A percentile compares a stretch with the other conserved stretches of the same genome.
phyloP scores from a whole-genome alignment of 805 yeast species.

The Metschnikowia amazonensis region DNA sequence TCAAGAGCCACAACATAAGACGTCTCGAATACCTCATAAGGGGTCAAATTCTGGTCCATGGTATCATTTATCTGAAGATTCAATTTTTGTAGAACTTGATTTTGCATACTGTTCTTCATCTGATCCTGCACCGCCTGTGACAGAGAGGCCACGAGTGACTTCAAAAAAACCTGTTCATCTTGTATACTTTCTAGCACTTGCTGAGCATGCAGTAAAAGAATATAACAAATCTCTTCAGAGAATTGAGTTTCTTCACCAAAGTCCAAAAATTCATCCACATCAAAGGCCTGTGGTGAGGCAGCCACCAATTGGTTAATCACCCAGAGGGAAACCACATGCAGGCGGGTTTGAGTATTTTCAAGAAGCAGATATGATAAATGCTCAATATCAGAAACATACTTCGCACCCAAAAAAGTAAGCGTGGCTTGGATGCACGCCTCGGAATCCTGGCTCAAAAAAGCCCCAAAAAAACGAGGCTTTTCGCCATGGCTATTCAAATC shows the following conservation, averaged over 20 bases:
- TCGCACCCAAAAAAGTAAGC: slow-evolving; percentile 9
- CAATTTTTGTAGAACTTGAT: too few relatives aligned
- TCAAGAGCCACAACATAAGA: slow-evolving; percentile 42
- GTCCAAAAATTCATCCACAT: slow-evolving; percentile 19
- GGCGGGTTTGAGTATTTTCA: background rate
- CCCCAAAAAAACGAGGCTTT: slow-evolving; percentile 12
- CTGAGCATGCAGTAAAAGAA: slow-evolving; percentile 37
- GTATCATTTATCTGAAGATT: too few relatives aligned
- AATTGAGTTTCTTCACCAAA: background rate
- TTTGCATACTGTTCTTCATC: too few relatives aligned
- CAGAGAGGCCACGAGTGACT: too few relatives aligned
- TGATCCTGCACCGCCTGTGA: too few relatives aligned
- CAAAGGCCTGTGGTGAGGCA: background rate
- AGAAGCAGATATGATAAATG: background rate
- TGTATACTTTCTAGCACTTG: too few relatives aligned
- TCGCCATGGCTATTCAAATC: slow-evolving; percentile 1
- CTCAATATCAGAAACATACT: slow-evolving; percentile 3
- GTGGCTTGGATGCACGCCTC: slow-evolving; percentile 21
- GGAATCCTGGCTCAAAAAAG: slow-evolving; percentile 17
- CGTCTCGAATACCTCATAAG: slow-evolving; percentile 17
- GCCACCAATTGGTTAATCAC: slow-evolving; percentile 24
- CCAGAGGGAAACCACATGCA: slow-evolving; percentile 27
- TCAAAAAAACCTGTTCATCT: too few relatives aligned
- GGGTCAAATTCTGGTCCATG: background rate
- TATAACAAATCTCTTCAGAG: slow-evolving; percentile 27